Evolutionary conservation across 1,139 yeast genomes (phyloP).

Genomic region (Suhomyces maxii): DNA sequence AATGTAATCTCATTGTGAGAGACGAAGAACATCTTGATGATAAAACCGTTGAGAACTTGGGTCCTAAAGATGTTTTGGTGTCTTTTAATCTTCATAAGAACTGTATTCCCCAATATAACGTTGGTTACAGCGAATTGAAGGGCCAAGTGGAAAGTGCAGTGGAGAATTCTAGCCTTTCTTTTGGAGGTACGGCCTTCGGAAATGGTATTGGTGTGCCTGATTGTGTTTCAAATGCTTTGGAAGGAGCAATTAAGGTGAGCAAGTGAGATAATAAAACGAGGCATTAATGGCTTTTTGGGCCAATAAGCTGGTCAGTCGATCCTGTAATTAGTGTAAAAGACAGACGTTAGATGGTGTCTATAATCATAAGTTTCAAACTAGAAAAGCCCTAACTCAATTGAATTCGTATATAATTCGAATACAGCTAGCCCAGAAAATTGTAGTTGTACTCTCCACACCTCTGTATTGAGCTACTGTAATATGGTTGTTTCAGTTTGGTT

Average conservation of each 20-base stretch:
- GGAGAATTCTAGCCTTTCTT: constrained; percentile 44
- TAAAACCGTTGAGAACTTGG: constrained; percentile 19
- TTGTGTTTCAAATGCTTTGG: constrained; percentile 65
- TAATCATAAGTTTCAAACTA: no score
- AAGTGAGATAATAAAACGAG: neutral
- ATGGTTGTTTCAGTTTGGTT: no score
- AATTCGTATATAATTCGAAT: no score
- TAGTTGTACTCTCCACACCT: no score
- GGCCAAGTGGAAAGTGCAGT: constrained; percentile 31
- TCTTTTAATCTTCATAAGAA: constrained; percentile 40
- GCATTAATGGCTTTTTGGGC: neutral
- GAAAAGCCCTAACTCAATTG: no score
- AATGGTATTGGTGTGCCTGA: constrained; percentile 90
- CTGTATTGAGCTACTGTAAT: no score
- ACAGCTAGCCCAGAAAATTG: no score
- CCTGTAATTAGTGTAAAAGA: no score
- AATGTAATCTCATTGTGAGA: constrained; percentile 24
- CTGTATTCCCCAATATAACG: constrained; percentile 81
- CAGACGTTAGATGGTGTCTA: no score
- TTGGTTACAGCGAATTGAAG: constrained; percentile 62
- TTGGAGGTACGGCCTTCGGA: constrained; percentile 84
- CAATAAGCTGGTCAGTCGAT: neutral
- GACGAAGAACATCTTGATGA: constrained; percentile 28
- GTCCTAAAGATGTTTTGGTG: constrained; percentile 32
- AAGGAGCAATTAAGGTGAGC: constrained; percentile 43